These are phyloP conservation scores for Uncinocarpus reesii DNA, from an alignment of 2,329 filamentous ascomycete genomes.

Conservation along the genomic window DNA sequence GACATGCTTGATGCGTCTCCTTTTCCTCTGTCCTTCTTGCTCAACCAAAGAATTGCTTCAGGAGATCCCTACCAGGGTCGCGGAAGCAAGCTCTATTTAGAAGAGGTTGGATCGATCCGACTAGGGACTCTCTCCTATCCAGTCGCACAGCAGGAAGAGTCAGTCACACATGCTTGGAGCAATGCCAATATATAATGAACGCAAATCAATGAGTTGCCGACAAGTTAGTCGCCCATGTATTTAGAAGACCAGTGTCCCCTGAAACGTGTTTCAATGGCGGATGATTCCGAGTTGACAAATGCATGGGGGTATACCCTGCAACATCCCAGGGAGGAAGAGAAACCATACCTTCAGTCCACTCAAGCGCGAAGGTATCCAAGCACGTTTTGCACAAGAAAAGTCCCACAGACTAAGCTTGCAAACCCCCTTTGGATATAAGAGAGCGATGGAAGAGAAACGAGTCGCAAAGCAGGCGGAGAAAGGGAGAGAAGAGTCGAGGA, in stretches of 20 bases:
- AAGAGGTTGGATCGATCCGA: no score
- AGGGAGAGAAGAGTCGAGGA: constrained; percentile 8
- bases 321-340: neutral
- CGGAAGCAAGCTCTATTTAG: no score
- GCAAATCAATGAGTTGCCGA: neutral
- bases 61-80: no score
- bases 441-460: constrained; percentile 4
- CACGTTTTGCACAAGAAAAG: neutral
- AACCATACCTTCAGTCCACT: constrained; percentile 3
- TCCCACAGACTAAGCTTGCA: neutral
- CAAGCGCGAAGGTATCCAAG: no score
- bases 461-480: constrained; percentile 10
- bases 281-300: neutral
- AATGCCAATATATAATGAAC: no score
- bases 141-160: no score
- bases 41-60: no score
- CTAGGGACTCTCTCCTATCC: no score
- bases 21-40: neutral
- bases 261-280: neutral
- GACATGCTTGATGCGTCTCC: constrained; percentile 8
- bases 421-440: no score
- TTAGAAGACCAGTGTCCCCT: neutral
- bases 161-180: no score
- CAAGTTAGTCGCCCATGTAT: neutral
- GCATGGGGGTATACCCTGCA: no score